phyloP scores from a whole-genome alignment of 352 stramenopile genomes.

The Phytopythium vexans region DNA sequence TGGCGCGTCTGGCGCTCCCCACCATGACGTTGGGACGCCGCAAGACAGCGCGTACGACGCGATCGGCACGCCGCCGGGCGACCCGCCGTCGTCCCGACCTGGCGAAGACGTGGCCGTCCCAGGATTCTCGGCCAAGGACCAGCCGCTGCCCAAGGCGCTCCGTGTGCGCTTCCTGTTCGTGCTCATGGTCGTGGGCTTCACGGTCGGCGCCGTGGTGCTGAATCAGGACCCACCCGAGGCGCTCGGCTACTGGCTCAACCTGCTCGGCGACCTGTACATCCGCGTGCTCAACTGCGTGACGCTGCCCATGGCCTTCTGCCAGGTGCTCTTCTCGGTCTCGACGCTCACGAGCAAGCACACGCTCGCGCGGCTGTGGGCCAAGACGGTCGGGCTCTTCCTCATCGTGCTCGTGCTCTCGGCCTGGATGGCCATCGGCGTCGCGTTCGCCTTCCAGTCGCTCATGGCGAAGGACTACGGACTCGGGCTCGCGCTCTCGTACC shows the following conservation, averaged over 20 bases:
- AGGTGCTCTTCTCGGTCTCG: constrained; percentile 52
- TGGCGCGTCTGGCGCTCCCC: constrained; percentile 3
- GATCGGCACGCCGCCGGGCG: constrained; percentile 49
- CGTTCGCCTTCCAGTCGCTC: constrained; percentile 27
- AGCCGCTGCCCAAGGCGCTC: constrained; percentile 30
- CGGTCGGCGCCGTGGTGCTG: constrained; percentile 27
- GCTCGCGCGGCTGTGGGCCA: constrained; percentile 39
- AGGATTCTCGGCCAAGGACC: constrained; percentile 10
- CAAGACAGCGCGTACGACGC: constrained; percentile 37
- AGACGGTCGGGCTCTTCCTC: constrained; percentile 34
- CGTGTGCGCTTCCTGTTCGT: constrained; percentile 36
- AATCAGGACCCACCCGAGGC: constrained; percentile 23
- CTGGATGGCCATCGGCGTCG: constrained; percentile 21
- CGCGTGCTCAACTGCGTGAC: constrained; percentile 51
- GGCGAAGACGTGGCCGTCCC: constrained; percentile 15
- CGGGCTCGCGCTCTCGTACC: constrained; percentile 17
- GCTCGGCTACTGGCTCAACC: constrained; percentile 55
- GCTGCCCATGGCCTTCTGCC: constrained; percentile 60
- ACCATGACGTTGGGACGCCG: constrained; percentile 29
- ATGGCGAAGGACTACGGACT: constrained; percentile 28
- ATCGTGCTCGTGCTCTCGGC: constrained; percentile 26
- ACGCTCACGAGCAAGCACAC: constrained; percentile 38
- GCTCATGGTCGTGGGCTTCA: constrained; percentile 34
- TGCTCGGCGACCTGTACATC: constrained; percentile 51
- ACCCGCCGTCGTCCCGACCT: constrained; percentile 28